Evolutionary conservation across 2,329 filamentous ascomycete genomes (phyloP), one percentile per base, ranked within the genome.

Genomic region (Lachnellula suecica): DNA sequence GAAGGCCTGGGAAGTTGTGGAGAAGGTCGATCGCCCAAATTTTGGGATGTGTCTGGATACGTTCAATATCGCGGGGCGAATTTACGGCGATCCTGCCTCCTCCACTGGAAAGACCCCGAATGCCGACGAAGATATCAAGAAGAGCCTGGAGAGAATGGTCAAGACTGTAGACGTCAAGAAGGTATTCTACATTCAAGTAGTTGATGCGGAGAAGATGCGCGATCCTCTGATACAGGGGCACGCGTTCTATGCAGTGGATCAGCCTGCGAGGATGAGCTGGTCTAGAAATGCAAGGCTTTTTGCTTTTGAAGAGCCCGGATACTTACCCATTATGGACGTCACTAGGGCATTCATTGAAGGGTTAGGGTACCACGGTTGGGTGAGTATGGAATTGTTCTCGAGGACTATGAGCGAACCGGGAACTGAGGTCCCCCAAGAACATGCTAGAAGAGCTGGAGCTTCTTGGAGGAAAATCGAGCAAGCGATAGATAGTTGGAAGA

Each of bases 41-140:
- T 90, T 92, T 64, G 88, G 88, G 7, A 73, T 91, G 37, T 91
- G 87, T 64, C 75, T 92, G 22, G 88, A 92, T 68, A 89, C 84
- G 0, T 92, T 90, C 72, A 89, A 92, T 68, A 87, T 92, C 53
- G 81, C 87, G 0, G 88, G 82, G 0, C 72, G 83, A 5, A 80
- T 89, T 53, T 92, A 82, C 59, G 88, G 85, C 0, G 87, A 92
- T 62, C 88, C 88, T 0, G 69, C 81, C 0, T 68, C 75, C 0
- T 58, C 71, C 8, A 49, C 54, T 22, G 63, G 63, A 3, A 63
- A 54, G n/a, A 35, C 57, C 7, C 52, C 52, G 4, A 53, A 64
- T 48, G 63, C 63, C 3, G 58, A 65, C 2, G 69, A 72, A 4
- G 78, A 75, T 0, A 74, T 88, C 1, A 66, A 69, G 7, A 71